These are phyloP conservation scores for Naganishia liquefaciens DNA, from an alignment of 1,284 basidiomycete genomes.

Conservation along the genomic window DNA sequence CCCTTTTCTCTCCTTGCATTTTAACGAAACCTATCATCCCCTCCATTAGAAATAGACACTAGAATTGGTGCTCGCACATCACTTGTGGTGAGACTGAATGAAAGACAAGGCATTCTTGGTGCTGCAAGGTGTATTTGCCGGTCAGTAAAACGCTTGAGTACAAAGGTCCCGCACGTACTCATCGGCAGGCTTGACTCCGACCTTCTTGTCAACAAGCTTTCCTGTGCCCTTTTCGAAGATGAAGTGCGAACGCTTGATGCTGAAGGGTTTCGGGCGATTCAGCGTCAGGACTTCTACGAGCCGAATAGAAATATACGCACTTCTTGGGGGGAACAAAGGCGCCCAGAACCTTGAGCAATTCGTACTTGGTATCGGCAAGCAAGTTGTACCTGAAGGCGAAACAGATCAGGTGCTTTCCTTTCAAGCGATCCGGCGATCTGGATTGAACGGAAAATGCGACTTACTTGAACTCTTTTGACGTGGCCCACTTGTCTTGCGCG, in stretches of 20 bases:
- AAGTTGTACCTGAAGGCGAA: conserved; percentile 63
- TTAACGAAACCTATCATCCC: conserved; percentile 1
- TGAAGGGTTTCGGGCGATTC: conserved; percentile 27
- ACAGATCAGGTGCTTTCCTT: not conserved
- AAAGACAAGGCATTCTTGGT: conserved; percentile 26
- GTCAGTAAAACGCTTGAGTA: not conserved
- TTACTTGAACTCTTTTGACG: conserved; percentile 68
- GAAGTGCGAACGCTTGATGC: conserved; percentile 85
- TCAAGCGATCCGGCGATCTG: not conserved
- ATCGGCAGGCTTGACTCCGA: conserved; percentile 79
- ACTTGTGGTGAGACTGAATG: conserved; percentile 27
- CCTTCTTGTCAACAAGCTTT: conserved; percentile 74
- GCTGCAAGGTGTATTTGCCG: not conserved
- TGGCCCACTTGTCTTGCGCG: conserved; percentile 48
- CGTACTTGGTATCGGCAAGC: conserved; percentile 80
- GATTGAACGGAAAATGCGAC: not conserved
- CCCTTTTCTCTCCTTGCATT: not conserved
- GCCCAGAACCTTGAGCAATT: conserved; percentile 76
- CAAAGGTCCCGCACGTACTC: conserved; percentile 45
- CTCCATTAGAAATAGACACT: not conserved
- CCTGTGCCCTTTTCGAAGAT: conserved; percentile 80
- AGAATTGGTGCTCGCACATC: not conserved
- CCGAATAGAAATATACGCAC: conserved; percentile 41
- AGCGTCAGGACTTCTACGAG: conserved; percentile 11
- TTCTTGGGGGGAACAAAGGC: conserved; percentile 70